Base-by-base conservation (phyloP, 225 moss, liverwort and hornwort species). In the Pseudisothecium myosuroides region DNA sequence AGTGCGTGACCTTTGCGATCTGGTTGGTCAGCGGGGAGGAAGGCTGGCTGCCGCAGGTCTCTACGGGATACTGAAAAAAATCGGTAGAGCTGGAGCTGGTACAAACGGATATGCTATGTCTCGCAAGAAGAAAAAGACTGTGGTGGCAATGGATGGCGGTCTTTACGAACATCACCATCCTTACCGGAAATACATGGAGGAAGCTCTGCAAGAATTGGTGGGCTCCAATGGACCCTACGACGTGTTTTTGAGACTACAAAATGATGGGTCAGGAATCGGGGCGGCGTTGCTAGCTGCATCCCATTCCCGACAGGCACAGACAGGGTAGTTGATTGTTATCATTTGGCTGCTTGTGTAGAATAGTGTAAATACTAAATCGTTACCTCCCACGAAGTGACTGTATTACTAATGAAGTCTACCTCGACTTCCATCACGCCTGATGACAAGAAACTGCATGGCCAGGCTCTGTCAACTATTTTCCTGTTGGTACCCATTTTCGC, bases 121-220 rank as follows among this genome's bases (percentile, higher is more conserved):
- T 86, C 86, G 79, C 49, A 85, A 75, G 92, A 94, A 94, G 94
- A 91, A 95, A 65, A 95, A 93, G 93, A 97, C 96, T 8, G 95
- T 96, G 69, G 95, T 98, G 85, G 96, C 96, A 71, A 96, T 98
- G 96, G 98, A 98, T 87, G 98, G 98, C 37, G 98, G 98, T 71
- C 92, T 98, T 34, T 98, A 93, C 88, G 96, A 98, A 85, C 96
- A 98, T 66, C 96, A 98, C 88, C 87, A 88, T 23, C 95, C 94
- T 43, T 98, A 94, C 91, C 93, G 96, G 55, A 94, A 90, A 45
- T 93, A 96, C 86, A 96, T 98, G 95, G 93, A 96, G 87, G 91
- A 91, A 50, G 97, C 96, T 84, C 90, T 95, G 47, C 90, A 90
- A 65, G 96, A 98, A 86, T 94, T 96, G 82, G 92, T 98, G 54